Percentiles rank a stretch among this genome's conserved stretches.
Evolutionary conservation across 148 eudicot species (phyloP).

Genomic region (Limonium bicolor): DNA sequence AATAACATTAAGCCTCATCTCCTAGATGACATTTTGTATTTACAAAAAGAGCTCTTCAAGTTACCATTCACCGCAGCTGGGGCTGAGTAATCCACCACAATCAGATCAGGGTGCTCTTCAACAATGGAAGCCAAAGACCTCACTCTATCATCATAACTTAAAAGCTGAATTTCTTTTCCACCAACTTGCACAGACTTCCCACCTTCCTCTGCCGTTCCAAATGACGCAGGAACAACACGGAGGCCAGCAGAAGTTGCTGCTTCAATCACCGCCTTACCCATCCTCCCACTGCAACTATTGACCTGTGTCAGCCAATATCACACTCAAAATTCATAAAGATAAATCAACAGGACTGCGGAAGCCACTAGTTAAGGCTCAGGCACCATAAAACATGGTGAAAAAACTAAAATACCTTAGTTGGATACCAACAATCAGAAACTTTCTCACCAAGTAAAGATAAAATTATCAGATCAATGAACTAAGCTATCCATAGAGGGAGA

Average conservation of each 20-base stretch:
- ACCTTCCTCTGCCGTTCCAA: slow-evolving; percentile 46
- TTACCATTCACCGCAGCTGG: slow-evolving; percentile 86
- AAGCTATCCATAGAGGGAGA: too few species aligned
- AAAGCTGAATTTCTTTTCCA: slow-evolving; percentile 58
- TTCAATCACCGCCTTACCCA: slow-evolving; percentile 92
- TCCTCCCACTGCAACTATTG: slow-evolving; percentile 81
- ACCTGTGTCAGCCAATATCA: too few species aligned
- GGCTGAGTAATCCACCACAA: slow-evolving; percentile 83
- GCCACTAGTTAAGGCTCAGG: too few species aligned
- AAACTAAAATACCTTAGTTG: too few species aligned
- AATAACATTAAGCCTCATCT: too few species aligned
- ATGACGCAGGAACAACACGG: slow-evolving; percentile 55
- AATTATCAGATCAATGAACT: too few species aligned
- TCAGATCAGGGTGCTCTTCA: slow-evolving; percentile 48
- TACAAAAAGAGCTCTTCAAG: background rate
- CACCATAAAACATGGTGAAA: too few species aligned
- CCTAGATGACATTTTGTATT: too few species aligned
- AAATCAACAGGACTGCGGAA: too few species aligned
- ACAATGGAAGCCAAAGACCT: slow-evolving; percentile 30
- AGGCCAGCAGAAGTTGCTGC: slow-evolving; percentile 67
- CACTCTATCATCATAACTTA: slow-evolving; percentile 55
- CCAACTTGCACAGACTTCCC: slow-evolving; percentile 55
- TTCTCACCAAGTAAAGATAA: too few species aligned
- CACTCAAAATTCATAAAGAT: too few species aligned
- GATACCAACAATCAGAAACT: too few species aligned